Percentiles rank a stretch among this genome's conserved stretches.
These are phyloP conservation scores for Lachancea meyersii DNA, from an alignment of 805 yeast species.

Conservation along the genomic window DNA sequence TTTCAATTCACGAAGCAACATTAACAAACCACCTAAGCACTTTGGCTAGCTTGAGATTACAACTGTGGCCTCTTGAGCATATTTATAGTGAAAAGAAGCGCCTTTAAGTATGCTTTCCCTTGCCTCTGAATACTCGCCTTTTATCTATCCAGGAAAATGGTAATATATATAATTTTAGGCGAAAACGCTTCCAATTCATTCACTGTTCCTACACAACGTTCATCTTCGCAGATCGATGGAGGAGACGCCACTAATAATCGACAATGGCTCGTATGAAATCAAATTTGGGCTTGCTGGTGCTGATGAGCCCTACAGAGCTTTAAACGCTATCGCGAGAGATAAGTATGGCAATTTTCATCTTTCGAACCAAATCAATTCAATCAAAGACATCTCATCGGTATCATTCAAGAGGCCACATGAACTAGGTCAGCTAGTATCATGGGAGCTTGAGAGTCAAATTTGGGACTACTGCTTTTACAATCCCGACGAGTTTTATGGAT, in stretches of 20 bases:
- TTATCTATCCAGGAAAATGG: too few relatives aligned
- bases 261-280: constrained; percentile 83
- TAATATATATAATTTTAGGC: too few relatives aligned
- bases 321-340: constrained; percentile 68
- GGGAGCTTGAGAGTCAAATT: constrained; percentile 83
- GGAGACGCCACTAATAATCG: constrained; percentile 49
- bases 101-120: too few relatives aligned
- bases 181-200: background rate
- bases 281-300: constrained; percentile 51
- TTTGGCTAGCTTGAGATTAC: too few relatives aligned
- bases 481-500: constrained; percentile 34
- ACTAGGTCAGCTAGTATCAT: constrained; percentile 79
- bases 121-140: too few relatives aligned
- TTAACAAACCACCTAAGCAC: too few relatives aligned
- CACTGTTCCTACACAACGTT: background rate
- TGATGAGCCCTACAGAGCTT: constrained; percentile 44
- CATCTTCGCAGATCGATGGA: constrained; percentile 14
- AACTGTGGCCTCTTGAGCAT: too few relatives aligned
- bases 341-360: constrained; percentile 67
- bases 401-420: constrained; percentile 77
- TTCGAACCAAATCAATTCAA: constrained; percentile 59
- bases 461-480: constrained; percentile 77
- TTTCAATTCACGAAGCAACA: too few relatives aligned
- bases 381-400: constrained; percentile 70
- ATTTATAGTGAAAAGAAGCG: too few relatives aligned